phyloP scores from a whole-genome alignment of 176 grass and related monocot genomes.

The Raddia guianensis region DNA sequence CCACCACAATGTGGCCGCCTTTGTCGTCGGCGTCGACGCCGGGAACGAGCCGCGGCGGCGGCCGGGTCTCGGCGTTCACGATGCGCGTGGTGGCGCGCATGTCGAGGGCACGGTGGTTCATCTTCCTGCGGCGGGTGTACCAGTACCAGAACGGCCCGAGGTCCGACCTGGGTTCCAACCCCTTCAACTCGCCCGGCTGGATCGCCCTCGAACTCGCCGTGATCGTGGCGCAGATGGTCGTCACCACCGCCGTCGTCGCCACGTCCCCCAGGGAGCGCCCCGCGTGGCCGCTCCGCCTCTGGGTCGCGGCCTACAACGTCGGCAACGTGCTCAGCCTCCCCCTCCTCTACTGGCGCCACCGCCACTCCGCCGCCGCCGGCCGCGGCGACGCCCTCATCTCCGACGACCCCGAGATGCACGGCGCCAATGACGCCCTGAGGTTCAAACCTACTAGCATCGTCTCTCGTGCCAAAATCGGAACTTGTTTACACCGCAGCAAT shows the following conservation, averaged over 20 bases:
- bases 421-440: slow-evolving; percentile 52
- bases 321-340: slow-evolving; percentile 93
- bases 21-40: not conserved
- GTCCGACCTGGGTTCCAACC: slow-evolving; percentile 88
- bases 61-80: slow-evolving; percentile 42
- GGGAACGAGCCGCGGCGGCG: not conserved
- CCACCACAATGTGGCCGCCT: slow-evolving; percentile 41
- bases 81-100: slow-evolving; percentile 65
- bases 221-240: slow-evolving; percentile 59
- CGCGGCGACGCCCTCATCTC: not conserved
- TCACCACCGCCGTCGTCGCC: slow-evolving; percentile 54
- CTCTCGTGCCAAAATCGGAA: not conserved
- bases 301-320: slow-evolving; percentile 82
- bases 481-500: not conserved
- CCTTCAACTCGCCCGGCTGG: slow-evolving; percentile 88
- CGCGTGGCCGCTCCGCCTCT: slow-evolving; percentile 86
- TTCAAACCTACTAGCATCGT: slow-evolving; percentile 17
- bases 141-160: slow-evolving; percentile 91
- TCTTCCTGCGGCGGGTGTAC: slow-evolving; percentile 91
- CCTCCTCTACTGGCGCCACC: slow-evolving; percentile 88
- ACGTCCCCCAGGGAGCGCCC: slow-evolving; percentile 62
- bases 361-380: slow-evolving; percentile 41
- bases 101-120: slow-evolving; percentile 85
- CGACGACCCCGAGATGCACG: slow-evolving; percentile 63
- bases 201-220: slow-evolving; percentile 67